phyloP scores from a whole-genome alignment of 257 asterid genomes.

The Leonotis leonurus region DNA sequence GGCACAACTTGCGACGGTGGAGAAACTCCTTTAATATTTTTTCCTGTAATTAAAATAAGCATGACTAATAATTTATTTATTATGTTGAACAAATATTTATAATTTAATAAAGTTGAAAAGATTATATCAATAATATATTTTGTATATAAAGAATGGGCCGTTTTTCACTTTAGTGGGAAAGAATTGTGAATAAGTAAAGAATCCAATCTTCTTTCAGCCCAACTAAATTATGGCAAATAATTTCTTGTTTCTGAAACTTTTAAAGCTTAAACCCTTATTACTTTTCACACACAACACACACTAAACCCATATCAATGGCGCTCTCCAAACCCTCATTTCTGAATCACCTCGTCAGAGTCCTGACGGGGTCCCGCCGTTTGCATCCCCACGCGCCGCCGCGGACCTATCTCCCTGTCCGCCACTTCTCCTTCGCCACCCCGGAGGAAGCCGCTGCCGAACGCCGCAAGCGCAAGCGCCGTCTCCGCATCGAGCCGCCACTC shows the following conservation, averaged over 20 bases:
- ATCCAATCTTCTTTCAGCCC: neutral
- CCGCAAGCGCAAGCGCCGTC: conserved; percentile 80
- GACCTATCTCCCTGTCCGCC: conserved; percentile 39
- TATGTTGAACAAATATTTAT: too few species aligned
- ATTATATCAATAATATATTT: too few species aligned
- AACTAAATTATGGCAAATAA: neutral
- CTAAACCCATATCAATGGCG: conserved; percentile 42
- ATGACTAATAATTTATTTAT: too few species aligned
- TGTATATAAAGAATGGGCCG: neutral
- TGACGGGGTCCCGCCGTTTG: conserved; percentile 26
- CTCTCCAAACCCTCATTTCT: conserved; percentile 58
- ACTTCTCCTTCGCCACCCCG: conserved; percentile 83
- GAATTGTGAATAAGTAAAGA: too few species aligned
- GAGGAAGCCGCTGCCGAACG: conserved; percentile 97
- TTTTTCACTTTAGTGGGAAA: neutral
- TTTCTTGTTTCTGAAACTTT: neutral
- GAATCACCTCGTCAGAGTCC: conserved; percentile 44
- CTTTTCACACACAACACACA: neutral
- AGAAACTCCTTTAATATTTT: too few species aligned
- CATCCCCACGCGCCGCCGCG: conserved; percentile 31
- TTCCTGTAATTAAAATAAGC: too few species aligned
- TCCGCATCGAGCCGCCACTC: conserved; percentile 76
- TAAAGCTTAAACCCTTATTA: neutral
- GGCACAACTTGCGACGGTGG: too few species aligned
- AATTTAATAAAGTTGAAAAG: too few species aligned